Conservation (phyloP, 192 early-diverging fungal species). For the Chytriomyces sp. region DNA sequence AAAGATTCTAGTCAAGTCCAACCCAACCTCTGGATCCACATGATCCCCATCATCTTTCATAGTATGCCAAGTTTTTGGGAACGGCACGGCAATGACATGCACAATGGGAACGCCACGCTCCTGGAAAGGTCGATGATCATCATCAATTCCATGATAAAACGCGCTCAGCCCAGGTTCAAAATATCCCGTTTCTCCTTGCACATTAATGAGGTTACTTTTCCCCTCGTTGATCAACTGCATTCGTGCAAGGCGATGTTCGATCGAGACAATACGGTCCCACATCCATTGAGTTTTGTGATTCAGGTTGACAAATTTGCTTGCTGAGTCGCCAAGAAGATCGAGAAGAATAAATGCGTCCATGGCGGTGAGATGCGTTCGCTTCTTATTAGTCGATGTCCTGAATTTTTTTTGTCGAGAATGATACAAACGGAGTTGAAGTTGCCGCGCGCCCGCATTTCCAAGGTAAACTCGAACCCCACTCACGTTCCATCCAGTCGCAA, state of each 20-base stretch:
- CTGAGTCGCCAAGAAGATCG: slow-evolving; percentile 79
- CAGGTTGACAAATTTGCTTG: slow-evolving; percentile 60
- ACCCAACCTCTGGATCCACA: slow-evolving; percentile 64
- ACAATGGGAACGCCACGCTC: slow-evolving; percentile 78
- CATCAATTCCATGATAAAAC: slow-evolving; percentile 59
- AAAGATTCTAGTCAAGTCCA: slow-evolving; percentile 80
- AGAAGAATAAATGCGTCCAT: slow-evolving; percentile 89
- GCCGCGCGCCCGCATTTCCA: neutral
- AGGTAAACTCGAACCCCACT: neutral
- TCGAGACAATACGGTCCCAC: slow-evolving; percentile 69
- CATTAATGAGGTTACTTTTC: neutral
- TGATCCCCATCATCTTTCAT: slow-evolving; percentile 73
- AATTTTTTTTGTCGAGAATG: neutral
- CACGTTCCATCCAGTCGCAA: slow-evolving; percentile 36
- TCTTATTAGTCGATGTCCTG: slow-evolving; percentile 26
- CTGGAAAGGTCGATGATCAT: slow-evolving; percentile 91
- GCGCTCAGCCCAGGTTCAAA: slow-evolving; percentile 46
- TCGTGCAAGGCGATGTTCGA: slow-evolving; percentile 70
- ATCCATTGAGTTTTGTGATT: slow-evolving; percentile 70
- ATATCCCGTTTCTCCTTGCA: slow-evolving; percentile 29
- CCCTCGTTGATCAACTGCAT: slow-evolving; percentile 29
- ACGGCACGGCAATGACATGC: slow-evolving; percentile 85
- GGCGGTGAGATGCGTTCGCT: slow-evolving; percentile 53
- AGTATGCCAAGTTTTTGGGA: slow-evolving; percentile 90
- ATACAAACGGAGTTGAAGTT: slow-evolving; percentile 15